A percentile compares a stretch with the other conserved stretches of the same genome.
Conservation (phyloP, 371 early-diverging fungal genomes). For the Mucor velutinosus region DNA sequence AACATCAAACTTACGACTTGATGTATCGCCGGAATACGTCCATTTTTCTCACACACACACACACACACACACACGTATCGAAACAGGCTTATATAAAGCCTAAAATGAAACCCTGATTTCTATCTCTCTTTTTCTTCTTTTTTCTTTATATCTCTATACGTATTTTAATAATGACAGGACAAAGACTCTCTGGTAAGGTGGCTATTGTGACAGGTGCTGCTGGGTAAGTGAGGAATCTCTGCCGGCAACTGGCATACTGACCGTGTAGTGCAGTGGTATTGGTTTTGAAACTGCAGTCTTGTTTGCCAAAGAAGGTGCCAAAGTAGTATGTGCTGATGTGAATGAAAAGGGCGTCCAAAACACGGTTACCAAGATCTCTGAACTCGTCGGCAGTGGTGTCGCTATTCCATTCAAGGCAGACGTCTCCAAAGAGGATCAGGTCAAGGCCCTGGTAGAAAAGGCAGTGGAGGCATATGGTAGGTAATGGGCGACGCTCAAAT, state of each 20-base stretch:
- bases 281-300: slow-evolving; percentile 76
- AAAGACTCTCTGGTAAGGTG: slow-evolving; percentile 67
- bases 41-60: not conserved
- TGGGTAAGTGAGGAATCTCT: slow-evolving; percentile 46
- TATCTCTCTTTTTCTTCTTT: not conserved
- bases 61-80: not conserved
- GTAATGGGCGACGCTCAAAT: not conserved
- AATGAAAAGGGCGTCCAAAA: slow-evolving; percentile 60
- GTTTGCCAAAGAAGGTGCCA: slow-evolving; percentile 85
- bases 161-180: slow-evolving; percentile 17
- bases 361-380: slow-evolving; percentile 52
- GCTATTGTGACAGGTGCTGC: slow-evolving; percentile 88
- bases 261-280: slow-evolving; percentile 68
- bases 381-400: slow-evolving; percentile 28
- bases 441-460: slow-evolving; percentile 70
- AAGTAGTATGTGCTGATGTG: slow-evolving; percentile 80
- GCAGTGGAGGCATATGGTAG: slow-evolving; percentile 74
- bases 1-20: not conserved
- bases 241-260: not conserved
- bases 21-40: not conserved
- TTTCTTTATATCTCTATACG: not conserved
- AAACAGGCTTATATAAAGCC: not conserved
- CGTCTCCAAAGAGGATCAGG: slow-evolving; percentile 75
- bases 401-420: slow-evolving; percentile 64
- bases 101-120: too few relatives aligned